phyloP scores from a whole-genome alignment of 768 basidiomycete species.

The Boletus rufocinnamomeus region DNA sequence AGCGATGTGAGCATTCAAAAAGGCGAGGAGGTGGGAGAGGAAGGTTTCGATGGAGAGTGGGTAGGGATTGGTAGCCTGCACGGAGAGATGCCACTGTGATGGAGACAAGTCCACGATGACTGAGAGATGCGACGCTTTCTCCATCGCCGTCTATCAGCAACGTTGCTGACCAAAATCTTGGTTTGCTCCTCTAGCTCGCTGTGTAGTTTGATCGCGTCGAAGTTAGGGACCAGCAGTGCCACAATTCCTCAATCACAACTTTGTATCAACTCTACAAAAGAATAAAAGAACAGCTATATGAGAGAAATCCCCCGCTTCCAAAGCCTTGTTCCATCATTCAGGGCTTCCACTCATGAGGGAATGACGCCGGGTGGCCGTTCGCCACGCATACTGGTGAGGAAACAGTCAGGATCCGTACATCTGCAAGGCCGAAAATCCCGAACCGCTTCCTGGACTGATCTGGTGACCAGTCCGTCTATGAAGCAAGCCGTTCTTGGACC shows the following conservation, averaged over 20 bases:
- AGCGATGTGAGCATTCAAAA: constrained; percentile 92
- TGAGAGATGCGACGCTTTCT: constrained; percentile 65
- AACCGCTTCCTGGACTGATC: no score
- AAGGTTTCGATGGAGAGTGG: constrained; percentile 70
- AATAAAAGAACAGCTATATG: not conserved
- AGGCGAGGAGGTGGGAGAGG: constrained; percentile 83
- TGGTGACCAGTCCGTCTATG: no score
- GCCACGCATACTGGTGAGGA: not conserved
- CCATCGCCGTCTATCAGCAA: constrained; percentile 34
- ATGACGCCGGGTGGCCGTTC: not conserved
- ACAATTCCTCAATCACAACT: not conserved
- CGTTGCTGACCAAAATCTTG: not conserved
- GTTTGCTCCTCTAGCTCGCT: not conserved
- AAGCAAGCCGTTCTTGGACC: no score
- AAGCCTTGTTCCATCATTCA: not conserved
- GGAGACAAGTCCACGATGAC: constrained; percentile 87
- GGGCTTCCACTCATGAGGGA: not conserved
- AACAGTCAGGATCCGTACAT: not conserved
- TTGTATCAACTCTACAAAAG: not conserved
- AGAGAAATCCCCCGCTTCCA: not conserved
- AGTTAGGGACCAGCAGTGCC: not conserved
- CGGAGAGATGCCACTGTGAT: constrained; percentile 80
- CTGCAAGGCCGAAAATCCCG: not conserved
- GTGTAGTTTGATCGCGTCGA: no score
- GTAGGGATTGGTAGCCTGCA: constrained; percentile 46